Conservation (phyloP, 108 stramenopile genomes). For the Pseudonitzschia pungens region DNA sequence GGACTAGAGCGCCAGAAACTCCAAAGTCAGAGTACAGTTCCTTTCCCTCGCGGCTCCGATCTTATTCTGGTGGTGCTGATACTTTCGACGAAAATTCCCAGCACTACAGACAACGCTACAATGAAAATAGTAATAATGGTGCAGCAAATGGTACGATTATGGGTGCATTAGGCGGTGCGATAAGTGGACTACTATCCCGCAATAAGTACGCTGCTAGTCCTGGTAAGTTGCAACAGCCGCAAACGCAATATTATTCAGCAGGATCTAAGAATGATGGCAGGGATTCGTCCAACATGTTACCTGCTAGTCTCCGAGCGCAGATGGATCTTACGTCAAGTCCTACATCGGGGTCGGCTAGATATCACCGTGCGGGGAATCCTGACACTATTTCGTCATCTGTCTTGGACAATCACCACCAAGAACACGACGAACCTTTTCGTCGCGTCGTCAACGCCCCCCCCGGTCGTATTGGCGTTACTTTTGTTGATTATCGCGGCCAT, state of each 20-base stretch:
- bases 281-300: conserved; percentile 7
- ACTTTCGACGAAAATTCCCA: conserved; percentile 18
- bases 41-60: conserved; percentile 21
- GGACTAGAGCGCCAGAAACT: conserved; percentile 12
- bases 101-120: conserved; percentile 9
- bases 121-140: conserved; percentile 21
- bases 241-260: neutral
- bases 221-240: neutral
- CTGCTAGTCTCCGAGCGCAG: conserved; percentile 24
- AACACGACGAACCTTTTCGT: conserved; percentile 63
- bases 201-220: conserved; percentile 40
- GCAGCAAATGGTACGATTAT: conserved; percentile 43
- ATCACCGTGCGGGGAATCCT: neutral
- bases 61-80: conserved; percentile 20
- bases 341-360: conserved; percentile 1
- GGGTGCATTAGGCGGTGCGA: conserved; percentile 75
- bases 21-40: conserved; percentile 18
- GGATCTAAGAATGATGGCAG: neutral
- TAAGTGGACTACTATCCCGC: conserved; percentile 70
- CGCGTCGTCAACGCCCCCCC: conserved; percentile 83
- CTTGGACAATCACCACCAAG: conserved; percentile 6
- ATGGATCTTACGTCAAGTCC: conserved; percentile 25
- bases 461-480: conserved; percentile 82
- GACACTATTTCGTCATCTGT: neutral
- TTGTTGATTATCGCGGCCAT: conserved; percentile 83